Percentiles rank a stretch among this genome's conserved stretches.
Conservation (phyloP, 140 eudicot species). For the Erigeron philadelphicus region DNA sequence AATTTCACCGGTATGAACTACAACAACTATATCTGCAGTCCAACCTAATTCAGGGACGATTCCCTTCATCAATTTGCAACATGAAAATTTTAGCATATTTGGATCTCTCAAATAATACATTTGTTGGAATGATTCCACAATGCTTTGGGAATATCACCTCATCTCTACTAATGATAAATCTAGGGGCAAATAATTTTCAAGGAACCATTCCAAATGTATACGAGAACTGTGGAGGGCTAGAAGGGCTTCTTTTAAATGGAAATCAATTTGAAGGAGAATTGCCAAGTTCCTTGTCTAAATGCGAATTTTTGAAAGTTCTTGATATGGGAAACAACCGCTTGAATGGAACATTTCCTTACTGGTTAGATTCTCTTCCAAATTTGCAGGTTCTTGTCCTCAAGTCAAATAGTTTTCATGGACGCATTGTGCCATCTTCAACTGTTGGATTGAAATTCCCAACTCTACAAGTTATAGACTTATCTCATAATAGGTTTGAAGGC, state of each 20-base stretch:
- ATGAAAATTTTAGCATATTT: not conserved
- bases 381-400: constrained; percentile 29
- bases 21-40: not conserved
- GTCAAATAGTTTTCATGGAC: constrained; percentile 31
- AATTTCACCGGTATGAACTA: not conserved
- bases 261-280: constrained; percentile 35
- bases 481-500: constrained; percentile 23
- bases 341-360: constrained; percentile 29
- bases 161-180: not conserved
- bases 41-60: not conserved
- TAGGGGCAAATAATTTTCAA: constrained; percentile 17
- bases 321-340: constrained; percentile 33
- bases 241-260: constrained; percentile 9
- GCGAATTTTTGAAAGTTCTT: constrained; percentile 15
- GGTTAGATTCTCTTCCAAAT: constrained; percentile 29
- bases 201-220: constrained; percentile 22
- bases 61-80: constrained; percentile 21
- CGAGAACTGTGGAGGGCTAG: not conserved
- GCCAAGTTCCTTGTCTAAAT: constrained; percentile 29
- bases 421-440: not conserved
- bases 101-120: constrained; percentile 28
- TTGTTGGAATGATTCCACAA: constrained; percentile 26
- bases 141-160: constrained; percentile 12
- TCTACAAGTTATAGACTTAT: constrained; percentile 32
- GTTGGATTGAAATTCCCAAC: not conserved